Conservation (phyloP, 257 asterid species). For the Verbena officinalis region DNA sequence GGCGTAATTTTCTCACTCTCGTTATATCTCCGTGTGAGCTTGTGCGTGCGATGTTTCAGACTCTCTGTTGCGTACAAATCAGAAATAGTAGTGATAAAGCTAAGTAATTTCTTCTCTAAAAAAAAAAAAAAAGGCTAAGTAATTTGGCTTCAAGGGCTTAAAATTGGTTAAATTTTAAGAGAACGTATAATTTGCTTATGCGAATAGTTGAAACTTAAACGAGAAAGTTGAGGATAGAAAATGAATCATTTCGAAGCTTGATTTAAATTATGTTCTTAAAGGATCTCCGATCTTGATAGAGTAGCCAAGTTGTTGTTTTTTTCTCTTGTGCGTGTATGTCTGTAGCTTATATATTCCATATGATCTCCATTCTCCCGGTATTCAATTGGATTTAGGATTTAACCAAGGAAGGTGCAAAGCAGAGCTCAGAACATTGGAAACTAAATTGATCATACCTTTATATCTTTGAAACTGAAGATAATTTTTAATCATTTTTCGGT, state of each 20-base stretch:
- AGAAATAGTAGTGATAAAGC: slow-evolving; percentile 14
- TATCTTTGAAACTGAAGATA: no score
- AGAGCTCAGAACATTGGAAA: not conserved
- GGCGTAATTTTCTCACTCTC: slow-evolving; percentile 58
- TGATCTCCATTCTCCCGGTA: not conserved
- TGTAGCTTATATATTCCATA: no score
- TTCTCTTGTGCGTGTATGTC: no score
- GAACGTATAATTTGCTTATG: not conserved
- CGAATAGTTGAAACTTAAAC: slow-evolving; percentile 1
- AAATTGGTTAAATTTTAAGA: not conserved
- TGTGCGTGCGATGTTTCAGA: not conserved
- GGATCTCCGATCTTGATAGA: slow-evolving; percentile 11
- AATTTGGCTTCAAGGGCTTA: not conserved
- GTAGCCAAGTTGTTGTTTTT: not conserved
- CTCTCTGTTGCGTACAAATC: not conserved
- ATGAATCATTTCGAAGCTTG: not conserved
- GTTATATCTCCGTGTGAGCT: not conserved
- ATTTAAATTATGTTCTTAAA: not conserved
- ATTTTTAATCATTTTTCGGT: not conserved
- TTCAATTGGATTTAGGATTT: not conserved
- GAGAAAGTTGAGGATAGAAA: slow-evolving; percentile 5
- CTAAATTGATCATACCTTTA: not conserved
- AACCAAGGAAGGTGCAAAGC: not conserved
- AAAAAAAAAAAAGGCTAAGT: slow-evolving; percentile 15
- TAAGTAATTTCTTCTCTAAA: not conserved